These are phyloP conservation scores for Volvox reticuliferus DNA, from an alignment of 139 green algal genomes.

Conservation along the genomic window DNA sequence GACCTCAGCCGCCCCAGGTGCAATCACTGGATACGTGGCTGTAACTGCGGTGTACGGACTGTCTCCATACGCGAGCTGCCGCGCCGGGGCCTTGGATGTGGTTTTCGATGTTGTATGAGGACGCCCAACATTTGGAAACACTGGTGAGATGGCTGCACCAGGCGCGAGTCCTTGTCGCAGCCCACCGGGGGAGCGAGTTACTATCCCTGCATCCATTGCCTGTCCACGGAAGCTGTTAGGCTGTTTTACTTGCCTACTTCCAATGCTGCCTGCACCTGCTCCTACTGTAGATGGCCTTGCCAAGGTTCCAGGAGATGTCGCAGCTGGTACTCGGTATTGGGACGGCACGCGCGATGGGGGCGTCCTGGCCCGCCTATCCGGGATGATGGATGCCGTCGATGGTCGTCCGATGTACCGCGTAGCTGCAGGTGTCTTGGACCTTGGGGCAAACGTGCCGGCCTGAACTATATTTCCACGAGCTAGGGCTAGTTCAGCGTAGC, in stretches of 20 bases:
- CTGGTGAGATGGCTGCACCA: background rate
- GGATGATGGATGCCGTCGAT: background rate
- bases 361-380: background rate
- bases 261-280: too few species aligned
- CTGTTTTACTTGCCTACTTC: too few species aligned
- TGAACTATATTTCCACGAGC: too few species aligned
- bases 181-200: background rate
- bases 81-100: background rate
- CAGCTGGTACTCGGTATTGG: background rate
- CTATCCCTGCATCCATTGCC: too few species aligned
- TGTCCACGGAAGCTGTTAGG: too few species aligned
- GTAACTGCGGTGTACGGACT: background rate
- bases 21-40: background rate
- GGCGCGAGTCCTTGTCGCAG: background rate
- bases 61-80: background rate
- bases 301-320: background rate
- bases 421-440: conserved; percentile 25
- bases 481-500: background rate
- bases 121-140: background rate
- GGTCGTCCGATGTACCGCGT: background rate
- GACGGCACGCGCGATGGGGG: background rate
- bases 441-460: background rate
- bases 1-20: background rate
- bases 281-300: background rate
- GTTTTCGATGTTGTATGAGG: background rate